phyloP scores from a whole-genome alignment of 169 alveolate species.

The Plasmodium gaboni region DNA sequence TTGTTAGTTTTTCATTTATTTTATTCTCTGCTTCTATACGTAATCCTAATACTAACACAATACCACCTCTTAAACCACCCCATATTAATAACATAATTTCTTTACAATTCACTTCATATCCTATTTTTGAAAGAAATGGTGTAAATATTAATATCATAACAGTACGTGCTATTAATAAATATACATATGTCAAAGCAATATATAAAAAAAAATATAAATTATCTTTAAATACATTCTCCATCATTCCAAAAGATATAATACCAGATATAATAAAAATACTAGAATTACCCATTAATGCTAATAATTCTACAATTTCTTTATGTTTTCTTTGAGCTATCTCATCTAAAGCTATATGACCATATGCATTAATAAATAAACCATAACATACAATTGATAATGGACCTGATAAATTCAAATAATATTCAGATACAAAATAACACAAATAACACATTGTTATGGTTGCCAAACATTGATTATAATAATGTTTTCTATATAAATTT shows the following conservation, averaged over 20 bases:
- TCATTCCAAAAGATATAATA: slow-evolving; percentile 89
- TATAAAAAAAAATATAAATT: slow-evolving; percentile 49
- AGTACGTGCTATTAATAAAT: slow-evolving; percentile 84
- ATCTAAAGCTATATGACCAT: slow-evolving; percentile 89
- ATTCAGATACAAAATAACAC: slow-evolving; percentile 87
- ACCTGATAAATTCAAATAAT: slow-evolving; percentile 85
- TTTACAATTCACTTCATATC: slow-evolving; percentile 87
- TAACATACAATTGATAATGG: slow-evolving; percentile 92
- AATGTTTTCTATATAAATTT: slow-evolving; percentile 84
- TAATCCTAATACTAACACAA: slow-evolving; percentile 92
- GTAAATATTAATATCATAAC: slow-evolving; percentile 87
- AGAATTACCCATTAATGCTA: slow-evolving; percentile 87
- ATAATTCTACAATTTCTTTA: slow-evolving; percentile 85
- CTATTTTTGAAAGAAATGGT: slow-evolving; percentile 86
- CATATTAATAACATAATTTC: slow-evolving; percentile 90
- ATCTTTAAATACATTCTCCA: slow-evolving; percentile 79
- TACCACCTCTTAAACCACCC: slow-evolving; percentile 96
- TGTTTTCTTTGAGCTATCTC: slow-evolving; percentile 88
- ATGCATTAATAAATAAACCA: slow-evolving; percentile 89
- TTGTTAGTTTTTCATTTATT: slow-evolving; percentile 83
- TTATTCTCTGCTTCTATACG: slow-evolving; percentile 90
- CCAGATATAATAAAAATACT: slow-evolving; percentile 89
- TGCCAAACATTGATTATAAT: slow-evolving; percentile 85
- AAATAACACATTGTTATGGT: slow-evolving; percentile 83
- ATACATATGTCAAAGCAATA: slow-evolving; percentile 80